Evolutionary conservation across 192 early-diverging fungal species (phyloP).

Genomic region (Umbelopsis isabellina): DNA sequence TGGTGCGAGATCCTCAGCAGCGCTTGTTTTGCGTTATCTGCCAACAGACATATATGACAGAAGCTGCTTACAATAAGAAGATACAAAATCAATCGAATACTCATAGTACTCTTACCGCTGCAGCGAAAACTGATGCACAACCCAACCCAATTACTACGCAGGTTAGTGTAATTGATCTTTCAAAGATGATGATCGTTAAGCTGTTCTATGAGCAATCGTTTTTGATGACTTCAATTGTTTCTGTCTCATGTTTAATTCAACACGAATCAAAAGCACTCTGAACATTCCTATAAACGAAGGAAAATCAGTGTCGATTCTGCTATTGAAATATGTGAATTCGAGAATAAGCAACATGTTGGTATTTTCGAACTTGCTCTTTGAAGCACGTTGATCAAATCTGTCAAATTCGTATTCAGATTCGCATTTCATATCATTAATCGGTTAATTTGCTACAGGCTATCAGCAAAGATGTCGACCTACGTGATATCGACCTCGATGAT

Average conservation of each 20-base stretch:
- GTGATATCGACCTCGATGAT: conserved; percentile 2
- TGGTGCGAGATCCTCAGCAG: conserved; percentile 34
- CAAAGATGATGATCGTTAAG: background rate
- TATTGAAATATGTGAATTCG: background rate
- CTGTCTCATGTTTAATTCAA: background rate
- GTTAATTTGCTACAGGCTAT: background rate
- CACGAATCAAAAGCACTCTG: background rate
- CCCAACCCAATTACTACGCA: background rate
- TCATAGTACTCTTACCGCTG: background rate
- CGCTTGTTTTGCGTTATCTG: conserved; percentile 44
- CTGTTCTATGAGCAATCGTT: background rate
- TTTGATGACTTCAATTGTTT: conserved; percentile 19
- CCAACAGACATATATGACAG: conserved; percentile 24
- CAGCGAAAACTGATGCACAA: background rate
- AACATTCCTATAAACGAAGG: conserved; percentile 1
- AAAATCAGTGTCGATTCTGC: conserved; percentile 14
- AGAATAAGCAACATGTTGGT: conserved; percentile 3
- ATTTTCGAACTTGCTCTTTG: background rate
- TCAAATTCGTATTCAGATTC: no score
- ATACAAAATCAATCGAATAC: background rate
- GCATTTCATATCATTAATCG: no score
- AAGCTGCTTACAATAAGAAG: conserved; percentile 1
- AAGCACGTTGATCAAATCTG: background rate
- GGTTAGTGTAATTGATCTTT: background rate
- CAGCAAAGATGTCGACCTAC: background rate